Evolutionary conservation across 208 protist genomes (phyloP).

Genomic region (Leishmania major): DNA sequence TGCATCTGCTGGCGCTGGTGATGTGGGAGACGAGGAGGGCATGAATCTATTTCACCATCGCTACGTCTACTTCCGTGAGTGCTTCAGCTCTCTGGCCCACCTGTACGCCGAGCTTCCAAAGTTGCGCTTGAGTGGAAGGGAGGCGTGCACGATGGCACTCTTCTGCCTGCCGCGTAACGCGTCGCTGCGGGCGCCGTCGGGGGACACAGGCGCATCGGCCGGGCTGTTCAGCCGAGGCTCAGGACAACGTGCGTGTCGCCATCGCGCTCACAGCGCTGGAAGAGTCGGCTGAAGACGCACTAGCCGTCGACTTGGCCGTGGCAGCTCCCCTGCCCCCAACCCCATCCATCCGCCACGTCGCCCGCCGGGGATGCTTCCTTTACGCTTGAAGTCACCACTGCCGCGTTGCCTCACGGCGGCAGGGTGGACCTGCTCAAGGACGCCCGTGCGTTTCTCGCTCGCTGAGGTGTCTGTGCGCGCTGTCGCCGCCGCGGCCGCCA

Average conservation of each 20-base stretch:
- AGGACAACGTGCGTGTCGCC: conserved; percentile 1
- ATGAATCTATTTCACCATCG: conserved; percentile 7
- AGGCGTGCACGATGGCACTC: conserved; percentile 18
- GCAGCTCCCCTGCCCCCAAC: background rate
- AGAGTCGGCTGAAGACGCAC: background rate
- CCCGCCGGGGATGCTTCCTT: background rate
- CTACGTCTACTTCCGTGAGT: conserved; percentile 30
- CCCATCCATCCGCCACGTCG: background rate
- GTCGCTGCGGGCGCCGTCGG: conserved; percentile 5
- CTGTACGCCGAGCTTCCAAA: conserved; percentile 26
- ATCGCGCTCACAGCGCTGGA: conserved; percentile 12
- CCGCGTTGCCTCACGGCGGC: background rate
- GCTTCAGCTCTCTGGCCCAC: conserved; percentile 28
- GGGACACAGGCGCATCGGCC: background rate
- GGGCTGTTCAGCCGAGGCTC: conserved; percentile 1
- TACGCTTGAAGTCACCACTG: background rate
- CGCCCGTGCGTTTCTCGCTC: background rate
- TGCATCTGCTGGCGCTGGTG: background rate
- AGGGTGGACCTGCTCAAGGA: background rate
- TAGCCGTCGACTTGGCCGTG: background rate
- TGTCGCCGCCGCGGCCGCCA: background rate
- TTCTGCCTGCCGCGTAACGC: conserved; percentile 16
- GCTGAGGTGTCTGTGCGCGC: background rate
- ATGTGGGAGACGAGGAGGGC: background rate
- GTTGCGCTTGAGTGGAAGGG: conserved; percentile 4